These are phyloP conservation scores for Claviceps paspali DNA, from an alignment of 2,329 filamentous ascomycete genomes.

Conservation along the genomic window DNA sequence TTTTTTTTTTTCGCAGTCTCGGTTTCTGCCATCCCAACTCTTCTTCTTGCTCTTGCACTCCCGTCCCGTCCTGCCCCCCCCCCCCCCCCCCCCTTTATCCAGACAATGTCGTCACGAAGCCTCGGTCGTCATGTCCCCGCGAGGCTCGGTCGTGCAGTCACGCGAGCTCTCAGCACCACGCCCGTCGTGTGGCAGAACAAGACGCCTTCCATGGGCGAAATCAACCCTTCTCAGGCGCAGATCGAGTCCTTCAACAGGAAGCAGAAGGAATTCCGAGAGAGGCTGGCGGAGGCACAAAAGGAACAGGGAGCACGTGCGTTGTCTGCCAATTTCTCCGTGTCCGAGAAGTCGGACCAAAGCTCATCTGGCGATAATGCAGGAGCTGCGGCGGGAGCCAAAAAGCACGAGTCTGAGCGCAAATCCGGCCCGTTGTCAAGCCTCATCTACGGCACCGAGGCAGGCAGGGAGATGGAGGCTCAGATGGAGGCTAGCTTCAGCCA, in stretches of 20 bases:
- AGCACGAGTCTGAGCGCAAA: conserved; percentile 46
- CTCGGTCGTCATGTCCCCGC: conserved; percentile 27
- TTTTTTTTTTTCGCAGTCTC: too few species aligned
- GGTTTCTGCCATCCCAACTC: too few species aligned
- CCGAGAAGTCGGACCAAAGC: conserved; percentile 23
- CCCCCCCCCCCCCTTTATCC: too few species aligned
- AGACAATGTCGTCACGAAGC: conserved; percentile 4
- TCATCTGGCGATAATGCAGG: conserved; percentile 22
- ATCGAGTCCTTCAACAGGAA: conserved; percentile 65
- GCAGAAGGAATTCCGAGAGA: conserved; percentile 76
- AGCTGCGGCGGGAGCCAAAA: conserved; percentile 37
- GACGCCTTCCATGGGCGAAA: conserved; percentile 71
- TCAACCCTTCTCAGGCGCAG: conserved; percentile 49
- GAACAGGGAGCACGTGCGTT: conserved; percentile 74
- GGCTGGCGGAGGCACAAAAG: conserved; percentile 60
- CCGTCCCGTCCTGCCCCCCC: too few species aligned
- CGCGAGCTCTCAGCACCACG: conserved; percentile 44
- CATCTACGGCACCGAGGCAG: conserved; percentile 95
- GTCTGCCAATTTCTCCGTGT: conserved; percentile 24
- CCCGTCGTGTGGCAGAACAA: conserved; percentile 25
- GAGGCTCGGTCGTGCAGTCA: conserved; percentile 28
- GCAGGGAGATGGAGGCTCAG: conserved; percentile 83
- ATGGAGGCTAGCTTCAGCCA: conserved; percentile 94
- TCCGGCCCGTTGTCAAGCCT: conserved; percentile 65
- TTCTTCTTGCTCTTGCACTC: too few species aligned